Evolutionary conservation across 78 protist genomes (phyloP).

Genomic region (Planoprotostelium fungivorum): DNA sequence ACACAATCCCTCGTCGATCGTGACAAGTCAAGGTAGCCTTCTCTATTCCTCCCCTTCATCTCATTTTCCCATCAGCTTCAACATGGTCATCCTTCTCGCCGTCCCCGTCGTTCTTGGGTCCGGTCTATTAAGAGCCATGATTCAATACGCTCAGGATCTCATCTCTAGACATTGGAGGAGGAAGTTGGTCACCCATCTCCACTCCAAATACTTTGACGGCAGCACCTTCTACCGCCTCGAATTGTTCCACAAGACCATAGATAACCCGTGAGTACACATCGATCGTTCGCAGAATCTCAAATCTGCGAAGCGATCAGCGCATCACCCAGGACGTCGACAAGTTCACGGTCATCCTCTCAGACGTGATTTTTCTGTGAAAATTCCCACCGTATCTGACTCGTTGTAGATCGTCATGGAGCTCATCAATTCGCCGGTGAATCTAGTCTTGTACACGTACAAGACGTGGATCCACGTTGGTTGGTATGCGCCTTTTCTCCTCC

Average conservation of each 20-base stretch:
- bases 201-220: background rate
- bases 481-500: slow-evolving; percentile 63
- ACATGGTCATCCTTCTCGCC: background rate
- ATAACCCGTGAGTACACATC: background rate
- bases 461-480: slow-evolving; percentile 19
- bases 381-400: background rate
- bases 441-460: slow-evolving; percentile 42
- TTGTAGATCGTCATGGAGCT: slow-evolving; percentile 3
- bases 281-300: background rate
- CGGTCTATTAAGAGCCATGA: background rate
- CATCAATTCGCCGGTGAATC: slow-evolving; percentile 34
- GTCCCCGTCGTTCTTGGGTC: background rate
- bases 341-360: slow-evolving; percentile 14
- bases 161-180: background rate
- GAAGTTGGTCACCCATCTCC: background rate
- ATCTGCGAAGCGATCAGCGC: slow-evolving; percentile 31
- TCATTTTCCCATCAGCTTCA: background rate
- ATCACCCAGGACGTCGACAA: slow-evolving; percentile 52
- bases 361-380: slow-evolving; percentile 6
- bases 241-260: background rate
- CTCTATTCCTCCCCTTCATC: background rate
- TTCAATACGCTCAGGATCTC: background rate
- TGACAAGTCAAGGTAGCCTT: background rate
- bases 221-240: background rate
- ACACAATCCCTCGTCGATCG: background rate